These are phyloP conservation scores for Saccharomyces uvarum DNA, from an alignment of 1,139 yeast genomes.

Conservation along the genomic window DNA sequence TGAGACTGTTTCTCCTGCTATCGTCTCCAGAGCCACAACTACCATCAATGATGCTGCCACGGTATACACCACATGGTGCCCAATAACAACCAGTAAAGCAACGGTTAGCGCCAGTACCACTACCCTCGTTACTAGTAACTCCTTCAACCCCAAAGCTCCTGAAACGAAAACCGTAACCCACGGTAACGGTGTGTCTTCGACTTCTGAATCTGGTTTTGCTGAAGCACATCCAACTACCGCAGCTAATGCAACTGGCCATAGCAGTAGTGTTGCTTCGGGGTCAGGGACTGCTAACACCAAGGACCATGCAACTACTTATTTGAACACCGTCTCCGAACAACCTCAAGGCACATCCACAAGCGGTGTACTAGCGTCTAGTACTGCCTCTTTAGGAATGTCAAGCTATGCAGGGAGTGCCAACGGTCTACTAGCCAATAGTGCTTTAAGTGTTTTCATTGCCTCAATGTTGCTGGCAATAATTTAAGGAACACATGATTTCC, in stretches of 20 bases:
- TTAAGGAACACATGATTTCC: not conserved
- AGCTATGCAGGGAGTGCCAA: not conserved
- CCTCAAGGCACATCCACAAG: not conserved
- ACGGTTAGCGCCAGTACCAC: conserved; percentile 7
- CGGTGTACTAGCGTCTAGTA: not conserved
- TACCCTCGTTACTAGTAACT: not conserved
- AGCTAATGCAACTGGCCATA: not conserved
- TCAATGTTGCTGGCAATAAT: not conserved
- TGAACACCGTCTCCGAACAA: not conserved
- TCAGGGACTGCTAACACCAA: not conserved
- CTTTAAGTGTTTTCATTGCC: not conserved
- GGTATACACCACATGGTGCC: conserved; percentile 29
- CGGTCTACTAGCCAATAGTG: not conserved
- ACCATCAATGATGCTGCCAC: conserved; percentile 23
- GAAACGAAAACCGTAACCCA: not conserved
- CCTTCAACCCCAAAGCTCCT: not conserved
- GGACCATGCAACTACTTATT: not conserved
- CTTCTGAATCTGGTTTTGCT: not conserved
- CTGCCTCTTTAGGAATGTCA: not conserved
- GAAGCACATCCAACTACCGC: not conserved
- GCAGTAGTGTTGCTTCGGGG: not conserved
- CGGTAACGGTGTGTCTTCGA: not conserved
- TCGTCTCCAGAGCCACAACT: conserved; percentile 7
- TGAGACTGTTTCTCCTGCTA: conserved; percentile 15
- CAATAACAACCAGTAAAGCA: conserved; percentile 14